Evolutionary conservation across 352 stramenopile species (phyloP), one percentile per base, ranked within the genome.

Genomic region (Phytophthora litchii): DNA sequence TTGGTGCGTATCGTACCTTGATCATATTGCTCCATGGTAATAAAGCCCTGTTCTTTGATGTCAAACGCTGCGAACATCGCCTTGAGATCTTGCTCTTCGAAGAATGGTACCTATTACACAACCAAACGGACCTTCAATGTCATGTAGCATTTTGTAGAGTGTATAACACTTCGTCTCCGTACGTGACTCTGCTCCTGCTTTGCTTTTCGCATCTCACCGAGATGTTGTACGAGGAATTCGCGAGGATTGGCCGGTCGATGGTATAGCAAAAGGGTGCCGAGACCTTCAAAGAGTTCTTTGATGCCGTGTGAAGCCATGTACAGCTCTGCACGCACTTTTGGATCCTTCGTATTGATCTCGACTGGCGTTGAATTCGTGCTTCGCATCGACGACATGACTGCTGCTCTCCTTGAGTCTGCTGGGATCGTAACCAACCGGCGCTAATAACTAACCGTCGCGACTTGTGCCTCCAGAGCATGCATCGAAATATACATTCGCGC

Each of bases 61-160:
- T 92, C 83, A 21, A 92, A 92, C 7, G 82, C 80, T 21, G 67
- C 60, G 31, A 92, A 92, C 80, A 91, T 91, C 1, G 81, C 80
- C 16, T 86, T 71, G 9, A 92, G 47, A 60, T 91, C 83, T 11
- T 79, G 65, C 16, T 92, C 83, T 13, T 86, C 76, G 40, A 92
- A 91, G 66, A 91, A 91, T 10, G 75, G 70, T 1, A 84, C 49
- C 82, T 91, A 58, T 0, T 4, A 21, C 23, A 27, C 5, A 3
- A 27, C 11, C 37, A 44, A 5, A 12, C 48, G 27, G 40, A 2
- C 13, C 27, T n/a, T 38, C 44, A 34, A 37, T 12, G 8, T 27
- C 16, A 5, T 37, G 35, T 4, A 45, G 10, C 23, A 27, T 5
- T 3, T 27, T 3, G 23, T 27, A 27, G 23, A n/a, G n/a, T n/a